Evolutionary conservation across 768 basidiomycete species (phyloP).

Genomic region (Ephemerocybe angulata): DNA sequence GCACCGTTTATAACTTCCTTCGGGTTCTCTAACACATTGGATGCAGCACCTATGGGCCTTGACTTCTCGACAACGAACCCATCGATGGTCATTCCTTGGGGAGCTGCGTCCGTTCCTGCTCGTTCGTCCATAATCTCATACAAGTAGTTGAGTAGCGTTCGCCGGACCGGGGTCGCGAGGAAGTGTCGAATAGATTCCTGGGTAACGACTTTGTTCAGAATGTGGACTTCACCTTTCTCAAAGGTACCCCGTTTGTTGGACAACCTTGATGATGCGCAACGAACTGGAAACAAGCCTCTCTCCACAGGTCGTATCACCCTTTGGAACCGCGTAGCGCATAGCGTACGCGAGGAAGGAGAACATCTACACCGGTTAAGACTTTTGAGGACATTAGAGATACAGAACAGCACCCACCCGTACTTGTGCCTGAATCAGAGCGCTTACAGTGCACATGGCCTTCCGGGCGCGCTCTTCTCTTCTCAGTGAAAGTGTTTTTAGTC

Average conservation of each 20-base stretch:
- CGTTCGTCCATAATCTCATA: constrained; percentile 89
- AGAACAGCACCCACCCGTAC: constrained; percentile 78
- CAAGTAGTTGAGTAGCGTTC: constrained; percentile 74
- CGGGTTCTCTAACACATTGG: constrained; percentile 75
- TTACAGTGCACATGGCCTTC: no score
- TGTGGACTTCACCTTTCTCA: constrained; percentile 83
- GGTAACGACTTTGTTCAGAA: no score
- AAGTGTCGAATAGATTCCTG: constrained; percentile 92
- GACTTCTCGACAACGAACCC: constrained; percentile 75
- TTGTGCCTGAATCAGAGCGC: constrained; percentile 83
- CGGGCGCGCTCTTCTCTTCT: no score
- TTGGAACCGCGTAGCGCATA: constrained; percentile 59
- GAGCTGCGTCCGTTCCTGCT: not conserved
- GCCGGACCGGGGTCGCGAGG: constrained; percentile 71
- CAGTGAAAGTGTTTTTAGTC: no score
- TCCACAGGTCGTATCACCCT: constrained; percentile 66
- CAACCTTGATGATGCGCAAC: constrained; percentile 92
- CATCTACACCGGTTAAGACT: constrained; percentile 46
- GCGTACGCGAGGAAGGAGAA: constrained; percentile 91
- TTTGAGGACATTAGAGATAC: constrained; percentile 1
- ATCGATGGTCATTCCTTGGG: constrained; percentile 40
- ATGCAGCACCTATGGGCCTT: constrained; percentile 75
- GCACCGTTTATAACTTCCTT: constrained; percentile 79
- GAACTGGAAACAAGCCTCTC: constrained; percentile 78
- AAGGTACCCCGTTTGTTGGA: constrained; percentile 75